Evolutionary conservation across 2,329 filamentous ascomycete species (phyloP), one percentile per base, ranked within the genome.

Genomic region (Penicillium sclerotigenum): DNA sequence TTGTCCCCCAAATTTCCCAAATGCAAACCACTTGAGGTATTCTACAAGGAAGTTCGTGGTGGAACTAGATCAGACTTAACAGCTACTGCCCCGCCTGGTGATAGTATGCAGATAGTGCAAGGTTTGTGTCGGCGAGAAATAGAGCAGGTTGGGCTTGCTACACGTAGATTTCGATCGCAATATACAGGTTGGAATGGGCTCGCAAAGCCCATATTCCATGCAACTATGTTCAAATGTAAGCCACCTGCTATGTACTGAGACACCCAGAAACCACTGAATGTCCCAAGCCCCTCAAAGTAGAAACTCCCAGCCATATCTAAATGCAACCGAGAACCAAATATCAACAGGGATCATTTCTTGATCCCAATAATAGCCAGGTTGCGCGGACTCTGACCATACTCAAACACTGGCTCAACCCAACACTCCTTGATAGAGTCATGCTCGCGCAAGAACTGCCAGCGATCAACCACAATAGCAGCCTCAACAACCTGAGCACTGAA

Each of bases 401-500:
- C 91, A 77, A 97, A 97, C 5, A 97, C 91, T 0, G 89, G 81
- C 77, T 97, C 91, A 5, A 96, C 92, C 94, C 94, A 99, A 57
- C 87, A 88, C 61, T 88, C 82, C 61, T 83, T 77, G 42, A 91
- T 86, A 7, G 87, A 77, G 40, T 87, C 83, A 47, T 96, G 89
- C 76, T 99, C 93, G 56, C 80, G 83, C 63, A 99, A 77, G 76
- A 87, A 99, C 59, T 89, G 77, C 89, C 91, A 99, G 43, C 94
- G 83, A 78, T 99, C 94, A 43, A 88, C 85, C 49, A 96, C 91
- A 66, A 99, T 93, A 57, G 95, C 79, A 31, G 91, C 90, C 78
- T 99, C 94, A 2, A 95, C 87, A 4, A 96, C 88, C 20, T 85
- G 85, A 3, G 93, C 92, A 71, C 91, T 95, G 67, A 96, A 97